Evolutionary conservation across 106 monocot genomes (phyloP), one percentile per base, ranked within the genome.

Genomic region (Platanthera zijinensis): DNA sequence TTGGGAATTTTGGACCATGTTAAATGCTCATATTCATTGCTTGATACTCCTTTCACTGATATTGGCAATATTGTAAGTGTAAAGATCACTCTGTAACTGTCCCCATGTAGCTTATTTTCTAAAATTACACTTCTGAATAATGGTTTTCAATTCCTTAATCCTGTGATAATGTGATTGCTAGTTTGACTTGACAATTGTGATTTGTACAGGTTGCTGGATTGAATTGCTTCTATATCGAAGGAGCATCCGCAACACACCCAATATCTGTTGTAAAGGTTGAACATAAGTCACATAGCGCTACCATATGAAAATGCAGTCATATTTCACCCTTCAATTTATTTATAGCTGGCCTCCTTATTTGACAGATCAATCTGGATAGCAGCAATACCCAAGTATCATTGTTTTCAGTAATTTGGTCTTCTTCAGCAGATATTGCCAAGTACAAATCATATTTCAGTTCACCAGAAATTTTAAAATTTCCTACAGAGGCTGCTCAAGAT

Each of bases 391-490:
- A 89, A 80, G 80, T 61, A 50, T 71, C 48, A 28, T 68, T 74
- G 48, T 89, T 84, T 73, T 83, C 86, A 48, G 78, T 89, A 70
- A 52, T 93, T 48, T 91, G 93, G 93, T 89, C 89, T 39, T 89
- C 91, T 39, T 86, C 93, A 51, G 69, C 77, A 47, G 89, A 91
- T 70, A 71, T 75, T 51, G 75, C 59, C 5, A 86, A 88, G 73
- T 89, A 89, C 62, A 32, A 70, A 52, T 22, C 84, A 75, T 91
- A 93, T 78, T 86, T 91, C 73, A 97, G 96, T 77, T 50, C 78
- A 63, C 93, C 96, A 75, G 89, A 97, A 82, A 51, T 93, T 61
- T 77, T 97, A 51, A 87, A 93, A 75, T 97, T 97, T 79, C 87
- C 89, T 54, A 91, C 93, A 57, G 84, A 83, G 59, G 10, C 90